Percentiles rank a stretch among this genome's conserved stretches.
phyloP scores from a whole-genome alignment of 2,329 filamentous ascomycete genomes.

The Cladobotryum mycophilum region DNA sequence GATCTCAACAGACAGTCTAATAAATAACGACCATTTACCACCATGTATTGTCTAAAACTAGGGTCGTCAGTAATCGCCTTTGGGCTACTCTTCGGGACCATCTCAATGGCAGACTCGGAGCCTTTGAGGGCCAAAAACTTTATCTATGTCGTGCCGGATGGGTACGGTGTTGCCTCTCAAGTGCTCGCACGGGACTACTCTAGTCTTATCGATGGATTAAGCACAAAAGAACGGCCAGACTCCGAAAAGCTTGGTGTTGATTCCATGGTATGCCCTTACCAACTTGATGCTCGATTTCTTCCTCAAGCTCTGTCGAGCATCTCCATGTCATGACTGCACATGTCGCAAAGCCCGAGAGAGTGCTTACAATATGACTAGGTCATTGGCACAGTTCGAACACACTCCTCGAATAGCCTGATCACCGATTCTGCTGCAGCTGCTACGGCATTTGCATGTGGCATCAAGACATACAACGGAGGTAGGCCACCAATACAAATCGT shows the following conservation, averaged over 20 bases:
- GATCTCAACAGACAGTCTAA: too few relatives aligned
- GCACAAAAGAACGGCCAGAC: conserved; percentile 14
- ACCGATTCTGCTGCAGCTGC: conserved; percentile 21
- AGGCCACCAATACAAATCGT: background rate
- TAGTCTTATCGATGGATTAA: conserved; percentile 14
- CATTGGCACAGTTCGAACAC: conserved; percentile 17
- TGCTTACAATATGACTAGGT: background rate
- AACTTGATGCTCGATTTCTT: background rate
- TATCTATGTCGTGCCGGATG: conserved; percentile 28
- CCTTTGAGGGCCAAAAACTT: conserved; percentile 22
- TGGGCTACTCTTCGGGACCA: background rate
- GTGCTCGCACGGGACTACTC: conserved; percentile 22
- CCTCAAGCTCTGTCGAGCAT: too few relatives aligned
- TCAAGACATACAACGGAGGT: conserved; percentile 22
- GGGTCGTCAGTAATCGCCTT: too few relatives aligned
- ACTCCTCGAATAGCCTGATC: conserved; percentile 17
- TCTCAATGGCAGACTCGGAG: background rate
- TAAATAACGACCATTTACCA: too few relatives aligned
- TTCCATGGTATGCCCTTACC: conserved; percentile 11
- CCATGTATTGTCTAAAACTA: too few relatives aligned
- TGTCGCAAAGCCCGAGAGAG: background rate
- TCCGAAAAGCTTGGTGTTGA: conserved; percentile 17
- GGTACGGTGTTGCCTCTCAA: conserved; percentile 25
- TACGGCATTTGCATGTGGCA: conserved; percentile 19
- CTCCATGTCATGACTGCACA: background rate